Base-by-base conservation (phyloP, 495 filamentous ascomycete species). In the Mytilinidion resinicola region DNA sequence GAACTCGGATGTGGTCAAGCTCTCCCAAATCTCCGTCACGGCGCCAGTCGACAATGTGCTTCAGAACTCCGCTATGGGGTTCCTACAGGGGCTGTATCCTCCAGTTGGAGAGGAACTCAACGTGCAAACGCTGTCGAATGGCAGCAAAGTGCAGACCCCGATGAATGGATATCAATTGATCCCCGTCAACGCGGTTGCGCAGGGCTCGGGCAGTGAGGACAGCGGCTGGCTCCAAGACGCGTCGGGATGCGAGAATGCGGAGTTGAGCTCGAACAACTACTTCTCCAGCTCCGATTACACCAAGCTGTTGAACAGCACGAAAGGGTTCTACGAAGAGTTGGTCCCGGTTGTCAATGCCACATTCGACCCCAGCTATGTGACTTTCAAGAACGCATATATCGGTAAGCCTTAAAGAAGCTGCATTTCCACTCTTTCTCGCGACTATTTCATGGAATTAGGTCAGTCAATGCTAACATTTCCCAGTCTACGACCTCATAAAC, bases 401-500 rank as follows among this genome's bases (percentile, higher is more conserved):
- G 86, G 78, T 82, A 42, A 62, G 69, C 67, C 17, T 4, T 9
- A 15, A 7, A 55, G 44, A 15, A 5, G 44, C 54, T 64, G 10
- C 33, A 25, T 52, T 30, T 49, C 19, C 36, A 12, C 25, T 33
- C 4, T 5, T 17, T 33, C 39, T 9, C 11, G 15, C 41, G 1
- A 21, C n/a, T 9, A 1, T 9, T 7, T 17, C 36, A 37, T 20
- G 25, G 34, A 12, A 19, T 9, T 11, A 21, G 20, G 11, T n/a
- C 9, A 0, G 9, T 44, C 47, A 4, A 30, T 30, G 33, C 51
- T 63, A 41, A 57, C 37, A 56, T 12, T 5, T 5, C 30, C 3
- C 10, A 76, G 74, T 93, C 67, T 89, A 77, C 61, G 88, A 95
- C 67, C 83, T 83, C 57, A 71, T 92, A 67, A 84, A 92, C 59